Percentiles rank a stretch among this genome's conserved stretches.
Conservation (phyloP, 371 early-diverging fungal genomes). For the Aphelidium insulamus region DNA sequence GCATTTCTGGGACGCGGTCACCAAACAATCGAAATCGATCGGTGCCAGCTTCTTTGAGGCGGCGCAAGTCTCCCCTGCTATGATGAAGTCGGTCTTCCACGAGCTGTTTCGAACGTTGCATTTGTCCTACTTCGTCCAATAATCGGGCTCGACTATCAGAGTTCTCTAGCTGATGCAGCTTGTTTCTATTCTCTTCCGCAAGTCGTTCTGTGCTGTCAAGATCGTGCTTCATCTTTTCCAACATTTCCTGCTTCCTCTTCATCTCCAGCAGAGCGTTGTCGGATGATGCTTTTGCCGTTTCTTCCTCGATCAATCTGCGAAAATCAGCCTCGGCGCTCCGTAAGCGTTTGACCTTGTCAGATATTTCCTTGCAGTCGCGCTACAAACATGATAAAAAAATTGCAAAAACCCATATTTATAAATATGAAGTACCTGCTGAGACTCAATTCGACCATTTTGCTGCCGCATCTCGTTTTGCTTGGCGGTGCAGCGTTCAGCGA, state of each 20-base stretch:
- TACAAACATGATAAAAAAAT: no score
- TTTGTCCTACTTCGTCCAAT: slow-evolving; percentile 1
- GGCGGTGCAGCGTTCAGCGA: not conserved
- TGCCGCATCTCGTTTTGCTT: not conserved
- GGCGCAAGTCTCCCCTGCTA: slow-evolving; percentile 44
- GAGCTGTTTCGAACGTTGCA: slow-evolving; percentile 8
- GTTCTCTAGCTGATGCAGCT: slow-evolving; percentile 1
- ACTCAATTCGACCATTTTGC: slow-evolving; percentile 14
- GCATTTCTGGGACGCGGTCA: no score
- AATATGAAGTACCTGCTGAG: slow-evolving; percentile 15
- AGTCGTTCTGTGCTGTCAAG: slow-evolving; percentile 2
- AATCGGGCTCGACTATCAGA: not conserved
- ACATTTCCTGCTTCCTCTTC: slow-evolving; percentile 7
- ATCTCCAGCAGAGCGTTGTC: not conserved
- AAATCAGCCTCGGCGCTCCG: slow-evolving; percentile 5
- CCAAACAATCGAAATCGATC: no score
- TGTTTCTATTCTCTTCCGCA: slow-evolving; percentile 4
- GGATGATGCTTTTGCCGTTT: slow-evolving; percentile 4
- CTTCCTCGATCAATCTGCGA: slow-evolving; percentile 9
- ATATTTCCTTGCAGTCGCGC: slow-evolving; percentile 11
- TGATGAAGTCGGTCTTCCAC: slow-evolving; percentile 31
- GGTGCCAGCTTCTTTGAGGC: no score
- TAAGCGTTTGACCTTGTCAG: slow-evolving; percentile 5
- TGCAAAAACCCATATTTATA: no score
- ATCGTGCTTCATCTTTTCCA: slow-evolving; percentile 3